These are phyloP conservation scores for Camellia sinensis DNA, from an alignment of 148 eudicot species.

Conservation along the genomic window DNA sequence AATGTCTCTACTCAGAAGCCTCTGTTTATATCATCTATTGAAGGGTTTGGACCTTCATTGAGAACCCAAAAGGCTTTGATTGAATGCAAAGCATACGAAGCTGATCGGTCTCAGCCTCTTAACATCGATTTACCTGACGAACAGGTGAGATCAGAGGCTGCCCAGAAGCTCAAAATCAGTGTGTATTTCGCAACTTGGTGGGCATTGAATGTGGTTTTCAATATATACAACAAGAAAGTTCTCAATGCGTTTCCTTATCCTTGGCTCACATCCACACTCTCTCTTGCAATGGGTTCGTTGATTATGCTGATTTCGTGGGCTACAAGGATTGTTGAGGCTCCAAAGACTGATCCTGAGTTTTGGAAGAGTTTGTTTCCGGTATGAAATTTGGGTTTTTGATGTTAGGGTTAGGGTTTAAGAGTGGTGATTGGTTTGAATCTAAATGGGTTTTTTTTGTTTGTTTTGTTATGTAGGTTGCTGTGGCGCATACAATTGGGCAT, in stretches of 20 bases:
- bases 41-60: not conserved
- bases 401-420: not conserved
- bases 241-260: conserved; percentile 73
- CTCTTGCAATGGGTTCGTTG: conserved; percentile 63
- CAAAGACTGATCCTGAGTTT: conserved; percentile 50
- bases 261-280: conserved; percentile 71
- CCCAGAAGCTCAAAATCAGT: conserved; percentile 50
- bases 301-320: conserved; percentile 70
- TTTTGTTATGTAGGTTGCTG: conserved; percentile 17
- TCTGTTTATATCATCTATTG: conserved; percentile 8
- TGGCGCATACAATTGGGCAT: conserved; percentile 27
- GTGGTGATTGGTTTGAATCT: not conserved
- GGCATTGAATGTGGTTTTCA: conserved; percentile 69
- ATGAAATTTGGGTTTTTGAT: conserved; percentile 20
- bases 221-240: conserved; percentile 73
- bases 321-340: conserved; percentile 53
- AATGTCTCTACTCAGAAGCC: conserved; percentile 1
- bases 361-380: conserved; percentile 65
- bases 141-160: conserved; percentile 28
- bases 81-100: conserved; percentile 52
- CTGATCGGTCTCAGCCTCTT: conserved; percentile 37
- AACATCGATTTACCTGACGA: conserved; percentile 37
- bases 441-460: not conserved
- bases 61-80: conserved; percentile 11
- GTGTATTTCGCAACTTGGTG: conserved; percentile 70